Evolutionary conservation across 441 rosid genomes (phyloP), one percentile per base, ranked within the genome.

Genomic region (Eutrema salsugineum): DNA sequence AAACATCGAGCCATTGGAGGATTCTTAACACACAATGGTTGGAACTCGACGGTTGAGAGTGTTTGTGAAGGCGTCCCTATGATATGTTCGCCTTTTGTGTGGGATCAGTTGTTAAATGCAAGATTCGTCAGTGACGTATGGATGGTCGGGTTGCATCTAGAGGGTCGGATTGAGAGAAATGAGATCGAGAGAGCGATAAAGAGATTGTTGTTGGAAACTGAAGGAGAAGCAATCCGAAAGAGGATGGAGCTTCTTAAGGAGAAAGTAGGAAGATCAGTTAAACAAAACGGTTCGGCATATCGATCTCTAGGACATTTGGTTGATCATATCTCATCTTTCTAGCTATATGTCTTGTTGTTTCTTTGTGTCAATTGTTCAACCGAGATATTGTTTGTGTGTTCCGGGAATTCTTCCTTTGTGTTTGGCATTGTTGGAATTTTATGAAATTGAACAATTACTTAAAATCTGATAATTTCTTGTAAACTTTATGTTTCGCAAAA

Each of bases 31-130:
- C 95, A 89, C 36, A 77, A 63, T 61, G 87, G 90, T 11, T 85
- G 87, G 89, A 86, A 87, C 64, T 86, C 91, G 8, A 83, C 84
- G 2, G 63, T 84, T 70, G 91, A 89, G 69, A 86, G 91, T 39
- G 58, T 84, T 1, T 78, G 79, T 48, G 85, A 84, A 57, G 87
- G 90, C 3, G 84, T 89, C 15, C 91, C 88, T 0, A 81, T 87
- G 91, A 83, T 87, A 11, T 87, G 90, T 33, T 64, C 39, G 81
- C 95, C 95, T 3, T 65, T 57, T 40, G 75, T 79, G 14, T 57
- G 78, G 36, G 89, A 89, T 57, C 95, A 89, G 43, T 72, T 46
- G 35, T 78, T 83, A n/a, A 84, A 84, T 55, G 85, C 89, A 10
- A 82, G 90, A 56, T 83, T 63, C 47, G 88, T 79, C 5, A 74